Base-by-base conservation (phyloP, 441 rosid species). In the Populus hybrid region DNA sequence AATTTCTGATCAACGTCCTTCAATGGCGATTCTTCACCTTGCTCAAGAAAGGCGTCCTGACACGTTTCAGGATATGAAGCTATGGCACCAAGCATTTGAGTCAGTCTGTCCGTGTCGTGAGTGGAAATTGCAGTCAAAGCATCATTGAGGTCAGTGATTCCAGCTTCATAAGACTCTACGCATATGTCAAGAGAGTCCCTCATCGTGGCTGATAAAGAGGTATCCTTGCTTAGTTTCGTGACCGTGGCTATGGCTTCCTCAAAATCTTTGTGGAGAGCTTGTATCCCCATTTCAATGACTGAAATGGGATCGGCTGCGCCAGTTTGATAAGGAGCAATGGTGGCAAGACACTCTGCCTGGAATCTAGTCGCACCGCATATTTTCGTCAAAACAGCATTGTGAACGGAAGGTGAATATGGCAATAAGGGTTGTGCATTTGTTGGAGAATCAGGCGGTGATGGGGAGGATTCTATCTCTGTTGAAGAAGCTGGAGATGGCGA, bases 111-210 rank as follows among this genome's bases (percentile, higher is more conserved):
- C 28, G 74, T 36, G 36, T 84, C 84, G 2, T 53, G 66, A 18
- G 23, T 5, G 3, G 64, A 2, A 64, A 85, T 64, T 1, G 86
- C 85, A 14, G 14, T 10, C 29, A 68, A 8, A 2, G 82, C 80
- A 31, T 78, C 78, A 1, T 74, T 71, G 2, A 84, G 35, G 29
- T 81, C 76, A 10, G 68, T 64, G 1, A 82, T 50, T 1, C 80
- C 76, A n/a, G 72, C 31, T 3, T 84, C 81, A 42, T 83, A 87
- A 71, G 64, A 81, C 10, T 85, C 88, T 5, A 81, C 14, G 66
- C 88, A 85, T 0, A 74, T 36, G 24, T 79, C 72, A 4, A 85
- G 53, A 12, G 78, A 66, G n/a, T 66, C n/a, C 74, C 50, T 68
- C 23, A 73, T 26, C 29, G 10, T 26, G 0, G 45, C 18, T n/a